Conservation (phyloP, 352 stramenopile species). For the Phytophthora sp. region DNA sequence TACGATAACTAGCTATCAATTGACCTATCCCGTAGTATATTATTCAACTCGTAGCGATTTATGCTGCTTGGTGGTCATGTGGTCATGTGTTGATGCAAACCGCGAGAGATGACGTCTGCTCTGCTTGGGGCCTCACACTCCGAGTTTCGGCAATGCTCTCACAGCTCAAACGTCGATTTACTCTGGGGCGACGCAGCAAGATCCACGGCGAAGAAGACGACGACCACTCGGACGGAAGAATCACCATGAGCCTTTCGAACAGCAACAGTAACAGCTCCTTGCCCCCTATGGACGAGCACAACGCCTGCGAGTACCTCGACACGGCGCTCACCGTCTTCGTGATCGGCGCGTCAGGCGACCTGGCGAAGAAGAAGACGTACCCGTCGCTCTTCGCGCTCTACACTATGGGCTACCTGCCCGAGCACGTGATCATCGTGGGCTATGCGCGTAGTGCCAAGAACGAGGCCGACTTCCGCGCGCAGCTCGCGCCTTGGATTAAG, state of each 20-base stretch:
- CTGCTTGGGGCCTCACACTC: constrained; percentile 17
- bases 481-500: constrained; percentile 76
- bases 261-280: constrained; percentile 28
- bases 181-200: constrained; percentile 47
- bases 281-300: constrained; percentile 48
- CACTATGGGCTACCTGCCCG: constrained; percentile 74
- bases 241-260: constrained; percentile 45
- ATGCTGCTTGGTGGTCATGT: not conserved
- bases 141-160: constrained; percentile 46
- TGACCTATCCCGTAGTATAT: not conserved
- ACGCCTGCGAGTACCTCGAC: constrained; percentile 73
- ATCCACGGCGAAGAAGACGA: constrained; percentile 39
- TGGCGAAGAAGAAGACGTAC: constrained; percentile 94
- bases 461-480: constrained; percentile 86
- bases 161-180: constrained; percentile 50
- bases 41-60: not conserved
- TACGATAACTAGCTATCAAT: not conserved
- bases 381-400: constrained; percentile 92
- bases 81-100: constrained; percentile 40
- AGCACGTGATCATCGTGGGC: constrained; percentile 86
- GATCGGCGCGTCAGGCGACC: constrained; percentile 86
- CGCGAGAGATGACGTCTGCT: constrained; percentile 10
- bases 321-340: constrained; percentile 84
- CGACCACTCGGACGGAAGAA: constrained; percentile 19
- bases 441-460: constrained; percentile 84